Percentiles rank a stretch among this genome's conserved stretches.
phyloP scores from a whole-genome alignment of 2,329 filamentous ascomycete species.

The Scedosporium boydii region DNA sequence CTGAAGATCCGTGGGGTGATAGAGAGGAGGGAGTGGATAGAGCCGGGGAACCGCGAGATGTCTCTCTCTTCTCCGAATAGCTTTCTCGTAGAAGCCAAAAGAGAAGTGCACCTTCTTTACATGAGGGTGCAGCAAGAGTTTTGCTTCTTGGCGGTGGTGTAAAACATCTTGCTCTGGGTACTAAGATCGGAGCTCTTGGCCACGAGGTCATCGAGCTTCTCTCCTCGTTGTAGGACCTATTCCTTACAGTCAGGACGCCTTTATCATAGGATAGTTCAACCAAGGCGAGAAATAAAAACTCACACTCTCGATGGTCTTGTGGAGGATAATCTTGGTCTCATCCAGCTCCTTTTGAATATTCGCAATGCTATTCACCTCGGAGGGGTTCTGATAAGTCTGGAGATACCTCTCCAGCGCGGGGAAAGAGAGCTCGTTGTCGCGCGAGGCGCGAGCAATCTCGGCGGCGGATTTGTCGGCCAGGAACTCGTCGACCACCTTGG shows the following conservation, averaged over 20 bases:
- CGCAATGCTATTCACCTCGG: slow-evolving; percentile 83
- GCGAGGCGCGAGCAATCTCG: slow-evolving; percentile 4
- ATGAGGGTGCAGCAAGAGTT: slow-evolving; percentile 68
- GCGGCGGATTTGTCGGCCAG: slow-evolving; percentile 59
- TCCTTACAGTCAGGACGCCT: background rate
- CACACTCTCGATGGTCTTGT: slow-evolving; percentile 86
- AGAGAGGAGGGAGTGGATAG: background rate
- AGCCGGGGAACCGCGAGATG: background rate
- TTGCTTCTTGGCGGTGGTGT: slow-evolving; percentile 75
- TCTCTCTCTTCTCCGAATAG: background rate
- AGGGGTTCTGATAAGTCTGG: slow-evolving; percentile 70
- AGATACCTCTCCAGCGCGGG: slow-evolving; percentile 72
- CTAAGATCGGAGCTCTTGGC: slow-evolving; percentile 88
- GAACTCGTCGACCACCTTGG: slow-evolving; percentile 83
- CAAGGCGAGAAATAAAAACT: slow-evolving; percentile 17
- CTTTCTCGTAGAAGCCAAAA: background rate
- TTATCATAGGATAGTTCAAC: background rate
- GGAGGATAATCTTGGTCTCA: slow-evolving; percentile 92
- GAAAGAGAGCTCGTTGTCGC: slow-evolving; percentile 30
- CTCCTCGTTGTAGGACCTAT: slow-evolving; percentile 64
- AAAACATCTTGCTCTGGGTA: slow-evolving; percentile 95
- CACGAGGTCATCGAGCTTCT: slow-evolving; percentile 93
- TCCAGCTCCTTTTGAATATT: slow-evolving; percentile 96
- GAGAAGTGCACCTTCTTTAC: slow-evolving; percentile 29
- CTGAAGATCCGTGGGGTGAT: no score